Conservation (phyloP, 768 basidiomycete species). For the Sarcodon aspratus region DNA sequence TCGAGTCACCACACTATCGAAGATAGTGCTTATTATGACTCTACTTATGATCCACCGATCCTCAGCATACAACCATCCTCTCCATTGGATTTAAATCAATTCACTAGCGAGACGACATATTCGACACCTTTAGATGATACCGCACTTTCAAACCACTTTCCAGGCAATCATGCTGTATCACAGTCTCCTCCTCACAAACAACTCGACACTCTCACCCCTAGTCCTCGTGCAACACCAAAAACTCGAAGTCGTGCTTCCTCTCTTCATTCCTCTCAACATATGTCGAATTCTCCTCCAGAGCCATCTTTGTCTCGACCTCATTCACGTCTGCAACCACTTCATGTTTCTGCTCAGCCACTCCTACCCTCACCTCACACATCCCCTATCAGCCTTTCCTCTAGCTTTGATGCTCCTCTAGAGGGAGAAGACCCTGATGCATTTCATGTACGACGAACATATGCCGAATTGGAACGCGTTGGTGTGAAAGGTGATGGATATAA, state of each 20-base stretch:
- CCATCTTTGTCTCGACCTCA: conserved; percentile 7
- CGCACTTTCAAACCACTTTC: neutral
- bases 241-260: neutral
- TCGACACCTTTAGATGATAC: neutral
- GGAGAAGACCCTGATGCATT: conserved; percentile 78
- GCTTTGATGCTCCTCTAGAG: conserved; percentile 61
- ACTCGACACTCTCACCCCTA: neutral
- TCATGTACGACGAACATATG: conserved; percentile 81
- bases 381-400: conserved; percentile 26
- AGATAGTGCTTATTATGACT: conserved; percentile 18
- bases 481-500: conserved; percentile 92
- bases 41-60: conserved; percentile 13
- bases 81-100: neutral
- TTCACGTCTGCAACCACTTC: conserved; percentile 6
- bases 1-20: conserved; percentile 13
- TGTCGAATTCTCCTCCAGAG: conserved; percentile 1
- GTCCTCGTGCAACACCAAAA: neutral
- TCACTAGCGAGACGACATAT: neutral
- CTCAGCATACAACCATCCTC: neutral
- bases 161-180: neutral
- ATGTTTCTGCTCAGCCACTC: conserved; percentile 12
- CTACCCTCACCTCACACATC: conserved; percentile 25
- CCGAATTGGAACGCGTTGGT: conserved; percentile 79
- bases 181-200: neutral
- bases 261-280: neutral